Base-by-base conservation (phyloP, 768 basidiomycete species). In the Crucibulum laeve region DNA sequence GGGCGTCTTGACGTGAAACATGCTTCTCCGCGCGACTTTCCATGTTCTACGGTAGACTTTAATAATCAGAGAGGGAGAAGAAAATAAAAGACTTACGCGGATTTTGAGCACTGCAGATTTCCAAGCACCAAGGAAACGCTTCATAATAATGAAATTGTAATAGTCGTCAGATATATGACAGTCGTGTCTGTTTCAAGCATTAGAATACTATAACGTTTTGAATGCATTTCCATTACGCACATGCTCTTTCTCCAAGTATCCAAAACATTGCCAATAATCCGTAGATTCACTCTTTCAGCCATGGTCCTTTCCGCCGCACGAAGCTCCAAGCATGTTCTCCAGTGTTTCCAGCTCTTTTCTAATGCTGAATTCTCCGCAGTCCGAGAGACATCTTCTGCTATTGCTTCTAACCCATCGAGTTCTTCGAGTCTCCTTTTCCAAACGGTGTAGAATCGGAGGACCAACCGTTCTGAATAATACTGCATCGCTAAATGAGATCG, bases 11-110 rank as follows among this genome's bases (percentile, higher is more conserved):
- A 34, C 80, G 69, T 36, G 66, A 64, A 10, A 78, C 43, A 53
- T 82, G 74, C 44, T 78, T 84, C 45, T 66, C 60, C 8, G 79
- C 85, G 22, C 76, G 77, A 43, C 55, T 68, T 53, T 82, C 77
- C 58, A 80, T 61, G 15, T 48, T 56, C 88, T 90, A 50, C 2
- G 35, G 25, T n/a, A 14, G 14, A 14, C 28, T 41, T 26, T 40
- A 42, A 14, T 32, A 11, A 25, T 13, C 7, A 42, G 25, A 25
- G 43, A 4, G 13, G 4, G 26, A 11, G 21, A 39, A 44, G n/a
- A 38, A 22, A 26, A 40, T 23, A 13, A 44, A 25, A 18, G 25
- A 64, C 75, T 22, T 60, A 82, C 83, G 46, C 59, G 65, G 65
- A 81, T 66, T 48, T 71, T 70, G 48, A 69, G 67, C 39, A 61